Conservation (phyloP, 164 flowering plant species). For the Cinnamomum chago region DNA sequence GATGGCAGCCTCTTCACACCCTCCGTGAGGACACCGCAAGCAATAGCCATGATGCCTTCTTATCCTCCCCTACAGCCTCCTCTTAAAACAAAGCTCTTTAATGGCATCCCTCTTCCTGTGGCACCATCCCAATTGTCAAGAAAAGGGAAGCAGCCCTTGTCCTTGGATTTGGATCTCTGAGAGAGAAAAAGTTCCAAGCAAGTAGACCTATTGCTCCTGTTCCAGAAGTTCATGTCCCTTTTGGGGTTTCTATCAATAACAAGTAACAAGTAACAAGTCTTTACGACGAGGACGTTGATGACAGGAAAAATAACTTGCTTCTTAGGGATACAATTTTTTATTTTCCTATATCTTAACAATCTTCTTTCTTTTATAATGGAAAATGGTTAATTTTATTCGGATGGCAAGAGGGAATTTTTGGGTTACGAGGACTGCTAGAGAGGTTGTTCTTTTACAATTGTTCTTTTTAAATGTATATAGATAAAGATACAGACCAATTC, state of each 20-base stretch:
- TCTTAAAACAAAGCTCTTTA: conserved; percentile 4
- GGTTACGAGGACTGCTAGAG: not conserved
- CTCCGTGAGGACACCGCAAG: no score
- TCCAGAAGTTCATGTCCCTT: not conserved
- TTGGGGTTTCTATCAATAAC: not conserved
- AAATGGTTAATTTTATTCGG: not conserved
- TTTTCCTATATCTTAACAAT: not conserved
- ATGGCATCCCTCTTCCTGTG: not conserved
- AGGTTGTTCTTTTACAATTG: not conserved
- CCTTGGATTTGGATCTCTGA: conserved; percentile 7
- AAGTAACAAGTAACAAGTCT: not conserved
- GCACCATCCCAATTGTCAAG: not conserved
- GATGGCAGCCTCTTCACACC: no score
- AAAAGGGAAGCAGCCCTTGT: conserved; percentile 5
- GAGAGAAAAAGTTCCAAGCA: not conserved
- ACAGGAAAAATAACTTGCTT: not conserved
- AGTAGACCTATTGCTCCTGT: no score
- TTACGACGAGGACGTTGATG: not conserved
- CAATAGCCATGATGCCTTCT: not conserved
- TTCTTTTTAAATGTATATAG: conserved; percentile 1
- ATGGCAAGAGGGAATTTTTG: not conserved
- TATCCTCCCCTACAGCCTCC: not conserved
- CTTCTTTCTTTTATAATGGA: not conserved
- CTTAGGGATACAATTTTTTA: not conserved
- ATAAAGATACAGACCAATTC: not conserved